These are phyloP conservation scores for Hortiboletus flavorubellus DNA, from an alignment of 768 basidiomycete species.

Conservation along the genomic window DNA sequence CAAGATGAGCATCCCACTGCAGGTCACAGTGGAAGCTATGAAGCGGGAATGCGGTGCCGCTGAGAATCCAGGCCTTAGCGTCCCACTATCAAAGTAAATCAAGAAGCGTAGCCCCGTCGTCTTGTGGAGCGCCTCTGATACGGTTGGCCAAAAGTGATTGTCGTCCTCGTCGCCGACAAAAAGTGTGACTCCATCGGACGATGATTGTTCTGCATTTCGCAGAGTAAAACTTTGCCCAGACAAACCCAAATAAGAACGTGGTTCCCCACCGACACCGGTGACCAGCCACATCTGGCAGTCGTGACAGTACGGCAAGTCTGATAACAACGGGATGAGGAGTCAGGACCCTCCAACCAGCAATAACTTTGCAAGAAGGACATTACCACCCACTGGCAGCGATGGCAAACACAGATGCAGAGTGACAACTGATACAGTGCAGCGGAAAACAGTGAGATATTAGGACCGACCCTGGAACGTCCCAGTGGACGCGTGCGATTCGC, in stretches of 20 bases:
- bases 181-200: slow-evolving; percentile 57
- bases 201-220: slow-evolving; percentile 22
- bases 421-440: neutral
- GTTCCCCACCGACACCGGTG: neutral
- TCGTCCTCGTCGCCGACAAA: slow-evolving; percentile 30
- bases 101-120: slow-evolving; percentile 49
- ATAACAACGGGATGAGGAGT: neutral
- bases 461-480: neutral
- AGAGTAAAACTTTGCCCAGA: neutral
- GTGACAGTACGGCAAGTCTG: neutral
- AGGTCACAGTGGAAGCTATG: slow-evolving; percentile 62
- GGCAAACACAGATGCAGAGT: neutral
- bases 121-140: slow-evolving; percentile 49
- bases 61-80: slow-evolving; percentile 37
- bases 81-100: slow-evolving; percentile 38
- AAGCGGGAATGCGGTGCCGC: slow-evolving; percentile 50
- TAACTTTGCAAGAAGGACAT: neutral
- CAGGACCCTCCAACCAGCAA: neutral
- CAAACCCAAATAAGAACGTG: neutral
- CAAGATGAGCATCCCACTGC: slow-evolving; percentile 56
- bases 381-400: neutral
- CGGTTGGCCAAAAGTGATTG: slow-evolving; percentile 45
- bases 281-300: slow-evolving; percentile 6
- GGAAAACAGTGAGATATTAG: slow-evolving; percentile 4
- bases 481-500: neutral